Percentiles rank a stretch among this genome's conserved stretches.
phyloP scores from a whole-genome alignment of 805 yeast species.

The Kodamaea nitidulidarum region DNA sequence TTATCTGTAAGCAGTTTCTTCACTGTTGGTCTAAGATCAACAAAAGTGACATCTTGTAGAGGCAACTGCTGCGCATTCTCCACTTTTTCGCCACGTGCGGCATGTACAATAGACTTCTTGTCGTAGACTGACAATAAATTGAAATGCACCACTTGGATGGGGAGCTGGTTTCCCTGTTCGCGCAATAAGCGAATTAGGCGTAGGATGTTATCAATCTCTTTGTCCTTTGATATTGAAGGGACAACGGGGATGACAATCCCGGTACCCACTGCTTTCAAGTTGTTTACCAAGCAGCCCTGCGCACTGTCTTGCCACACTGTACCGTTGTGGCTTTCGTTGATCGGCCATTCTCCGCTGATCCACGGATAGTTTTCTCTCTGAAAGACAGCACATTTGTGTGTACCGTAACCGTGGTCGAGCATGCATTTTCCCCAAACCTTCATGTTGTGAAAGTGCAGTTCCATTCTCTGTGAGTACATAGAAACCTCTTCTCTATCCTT shows the following conservation, averaged over 20 bases:
- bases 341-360: conserved; percentile 24
- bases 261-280: conserved; percentile 14
- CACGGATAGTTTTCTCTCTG: conserved; percentile 26
- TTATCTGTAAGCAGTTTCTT: conserved; percentile 9
- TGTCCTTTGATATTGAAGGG: conserved; percentile 13
- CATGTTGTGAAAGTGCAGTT: conserved; percentile 9
- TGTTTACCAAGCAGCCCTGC: not conserved
- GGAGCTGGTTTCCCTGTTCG: conserved; percentile 24
- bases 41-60: conserved; percentile 25
- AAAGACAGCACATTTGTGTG: conserved; percentile 11
- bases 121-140: conserved; percentile 12
- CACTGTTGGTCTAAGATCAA: conserved; percentile 19
- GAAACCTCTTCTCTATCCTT: not conserved
- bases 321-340: conserved; percentile 12
- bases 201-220: conserved; percentile 17
- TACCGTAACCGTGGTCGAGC: conserved; percentile 6
- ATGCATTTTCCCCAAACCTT: conserved; percentile 28
- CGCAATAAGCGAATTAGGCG: conserved; percentile 25
- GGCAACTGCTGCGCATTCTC: conserved; percentile 13
- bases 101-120: conserved; percentile 10
- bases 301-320: not conserved
- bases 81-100: conserved; percentile 8
- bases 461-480: conserved; percentile 1
- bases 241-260: conserved; percentile 33
- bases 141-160: conserved; percentile 25